Evolutionary conservation across 345 rosid genomes (phyloP).

Genomic region (Laguncularia racemosa): DNA sequence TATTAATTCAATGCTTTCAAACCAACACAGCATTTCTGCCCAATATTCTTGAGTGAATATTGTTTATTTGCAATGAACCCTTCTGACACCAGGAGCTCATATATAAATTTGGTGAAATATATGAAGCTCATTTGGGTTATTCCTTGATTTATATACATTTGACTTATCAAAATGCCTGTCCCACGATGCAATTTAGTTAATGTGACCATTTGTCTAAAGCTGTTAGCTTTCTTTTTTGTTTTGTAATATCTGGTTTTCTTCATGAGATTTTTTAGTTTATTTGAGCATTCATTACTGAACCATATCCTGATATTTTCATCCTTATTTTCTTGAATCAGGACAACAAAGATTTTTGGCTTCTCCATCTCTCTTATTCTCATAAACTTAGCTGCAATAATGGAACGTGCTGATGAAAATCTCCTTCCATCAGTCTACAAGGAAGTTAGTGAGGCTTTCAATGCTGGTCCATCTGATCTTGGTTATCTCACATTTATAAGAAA

Average conservation of each 20-base stretch:
- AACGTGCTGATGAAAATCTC: conserved; percentile 91
- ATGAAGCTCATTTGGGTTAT: too few species aligned
- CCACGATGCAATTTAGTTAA: too few species aligned
- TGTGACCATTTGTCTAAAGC: too few species aligned
- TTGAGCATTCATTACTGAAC: background rate
- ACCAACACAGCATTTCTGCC: too few species aligned
- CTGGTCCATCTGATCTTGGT: conserved; percentile 91
- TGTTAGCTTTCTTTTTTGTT: background rate
- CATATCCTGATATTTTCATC: background rate
- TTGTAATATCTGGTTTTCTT: background rate
- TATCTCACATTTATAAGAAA: conserved; percentile 93
- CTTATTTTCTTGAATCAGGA: conserved; percentile 37
- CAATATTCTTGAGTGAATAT: too few species aligned
- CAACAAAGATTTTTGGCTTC: conserved; percentile 68
- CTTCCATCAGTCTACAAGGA: conserved; percentile 94
- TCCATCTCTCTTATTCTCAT: conserved; percentile 79
- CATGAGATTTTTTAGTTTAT: background rate
- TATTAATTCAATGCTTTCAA: too few species aligned
- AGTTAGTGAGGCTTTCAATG: conserved; percentile 93
- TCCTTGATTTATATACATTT: too few species aligned
- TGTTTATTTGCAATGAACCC: too few species aligned
- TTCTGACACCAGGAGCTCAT: too few species aligned
- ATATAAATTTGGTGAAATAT: too few species aligned
- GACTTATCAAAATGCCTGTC: too few species aligned
- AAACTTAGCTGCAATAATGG: conserved; percentile 94